A percentile compares a stretch with the other conserved stretches of the same genome.
Conservation (phyloP, 2,329 filamentous ascomycete genomes). For the Botrytis byssoidea region DNA sequence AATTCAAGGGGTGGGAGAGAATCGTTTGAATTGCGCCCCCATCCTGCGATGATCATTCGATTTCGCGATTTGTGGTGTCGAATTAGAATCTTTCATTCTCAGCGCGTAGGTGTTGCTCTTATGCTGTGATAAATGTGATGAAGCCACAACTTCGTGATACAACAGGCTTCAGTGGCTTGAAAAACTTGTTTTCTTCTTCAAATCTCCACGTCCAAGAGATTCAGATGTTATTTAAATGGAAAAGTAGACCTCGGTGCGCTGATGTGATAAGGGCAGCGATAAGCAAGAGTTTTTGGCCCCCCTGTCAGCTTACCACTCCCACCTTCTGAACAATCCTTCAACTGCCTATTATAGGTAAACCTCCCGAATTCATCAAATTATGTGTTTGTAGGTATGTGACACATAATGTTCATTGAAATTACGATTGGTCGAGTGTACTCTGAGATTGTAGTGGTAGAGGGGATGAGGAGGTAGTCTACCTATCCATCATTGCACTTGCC, state of each 20-base stretch:
- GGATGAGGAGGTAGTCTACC: neutral
- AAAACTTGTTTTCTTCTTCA: slow-evolving; percentile 3
- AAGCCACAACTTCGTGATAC: neutral
- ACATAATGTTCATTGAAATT: neutral
- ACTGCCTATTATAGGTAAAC: neutral
- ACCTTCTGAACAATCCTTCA: neutral
- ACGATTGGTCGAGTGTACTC: neutral
- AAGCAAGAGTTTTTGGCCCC: neutral
- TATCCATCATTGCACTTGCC: neutral
- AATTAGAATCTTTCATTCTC: neutral
- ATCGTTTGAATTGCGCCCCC: neutral
- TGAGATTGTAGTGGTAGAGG: neutral
- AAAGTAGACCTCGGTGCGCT: slow-evolving; percentile 3
- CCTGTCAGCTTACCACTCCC: slow-evolving; percentile 8
- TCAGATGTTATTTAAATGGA: neutral
- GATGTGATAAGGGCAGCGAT: slow-evolving; percentile 11
- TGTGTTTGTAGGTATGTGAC: neutral
- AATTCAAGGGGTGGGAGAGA: neutral
- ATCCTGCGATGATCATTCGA: neutral
- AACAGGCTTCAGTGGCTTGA: neutral
- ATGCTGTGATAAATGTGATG: neutral
- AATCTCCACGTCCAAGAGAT: neutral
- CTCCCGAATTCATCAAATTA: neutral
- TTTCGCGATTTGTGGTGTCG: neutral
- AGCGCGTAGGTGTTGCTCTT: neutral